A percentile compares a stretch with the other conserved stretches of the same genome.
Evolutionary conservation across 2,329 filamentous ascomycete species (phyloP).

Genomic region (Arthrobotrys conoides): DNA sequence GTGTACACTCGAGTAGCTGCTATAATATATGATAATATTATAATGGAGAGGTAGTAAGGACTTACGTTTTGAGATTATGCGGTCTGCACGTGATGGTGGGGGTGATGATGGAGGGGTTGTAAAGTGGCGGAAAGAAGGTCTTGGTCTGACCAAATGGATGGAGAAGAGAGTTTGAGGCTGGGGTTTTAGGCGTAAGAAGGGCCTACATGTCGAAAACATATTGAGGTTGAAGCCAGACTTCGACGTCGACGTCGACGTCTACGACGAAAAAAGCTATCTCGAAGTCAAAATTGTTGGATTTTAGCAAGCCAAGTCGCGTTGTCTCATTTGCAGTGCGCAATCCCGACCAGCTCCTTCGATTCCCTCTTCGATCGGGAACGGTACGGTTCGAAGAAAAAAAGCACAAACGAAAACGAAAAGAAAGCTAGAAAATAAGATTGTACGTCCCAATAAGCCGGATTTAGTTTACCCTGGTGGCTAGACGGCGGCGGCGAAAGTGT

Average conservation of each 20-base stretch:
- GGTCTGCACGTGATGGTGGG: conserved; percentile 33
- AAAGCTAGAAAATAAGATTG: conserved; percentile 3
- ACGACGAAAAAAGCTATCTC: too few relatives aligned
- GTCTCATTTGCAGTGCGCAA: neutral
- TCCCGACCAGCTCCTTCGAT: neutral
- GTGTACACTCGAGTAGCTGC: too few relatives aligned
- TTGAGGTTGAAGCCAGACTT: neutral
- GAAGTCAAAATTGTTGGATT: neutral
- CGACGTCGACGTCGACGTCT: too few relatives aligned
- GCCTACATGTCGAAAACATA: conserved; percentile 14
- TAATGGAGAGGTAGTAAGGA: neutral
- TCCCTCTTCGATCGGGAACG: neutral
- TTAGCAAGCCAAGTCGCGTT: conserved; percentile 19
- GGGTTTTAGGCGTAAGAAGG: neutral
- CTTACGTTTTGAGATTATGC: conserved; percentile 44
- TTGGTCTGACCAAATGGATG: neutral
- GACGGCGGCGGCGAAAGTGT: neutral
- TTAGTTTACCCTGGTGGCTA: neutral
- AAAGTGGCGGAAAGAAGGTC: neutral
- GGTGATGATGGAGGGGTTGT: neutral
- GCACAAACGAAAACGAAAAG: neutral
- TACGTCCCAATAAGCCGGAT: conserved; percentile 20
- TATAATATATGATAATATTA: neutral
- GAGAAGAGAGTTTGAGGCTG: neutral
- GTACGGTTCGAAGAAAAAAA: neutral